phyloP scores from a whole-genome alignment of 108 stramenopile genomes.

The Fistulifera pelliculosa region DNA sequence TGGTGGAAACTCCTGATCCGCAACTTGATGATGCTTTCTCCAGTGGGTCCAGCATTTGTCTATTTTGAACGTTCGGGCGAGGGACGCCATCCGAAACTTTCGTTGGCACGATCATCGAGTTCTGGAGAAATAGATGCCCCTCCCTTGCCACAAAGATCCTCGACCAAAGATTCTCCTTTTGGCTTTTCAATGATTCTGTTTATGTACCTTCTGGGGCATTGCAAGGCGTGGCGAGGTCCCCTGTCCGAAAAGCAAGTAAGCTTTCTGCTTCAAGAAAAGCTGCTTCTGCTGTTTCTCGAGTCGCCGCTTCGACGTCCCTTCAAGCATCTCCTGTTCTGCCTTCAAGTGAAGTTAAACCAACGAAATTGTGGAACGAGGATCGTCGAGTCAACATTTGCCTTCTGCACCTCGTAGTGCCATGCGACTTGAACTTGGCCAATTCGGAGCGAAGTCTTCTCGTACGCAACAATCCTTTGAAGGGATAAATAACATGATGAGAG shows the following conservation, averaged over 20 bases:
- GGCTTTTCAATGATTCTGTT: background rate
- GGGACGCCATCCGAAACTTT: background rate
- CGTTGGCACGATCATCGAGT: background rate
- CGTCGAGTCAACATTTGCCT: background rate
- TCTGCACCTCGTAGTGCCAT: background rate
- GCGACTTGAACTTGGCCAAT: no score
- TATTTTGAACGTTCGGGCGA: slow-evolving; percentile 1
- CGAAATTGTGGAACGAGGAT: background rate
- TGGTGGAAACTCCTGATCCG: background rate
- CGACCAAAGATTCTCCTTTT: background rate
- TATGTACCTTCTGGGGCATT: background rate
- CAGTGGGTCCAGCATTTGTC: background rate
- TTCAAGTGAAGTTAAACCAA: background rate
- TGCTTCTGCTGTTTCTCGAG: background rate
- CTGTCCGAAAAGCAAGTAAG: background rate
- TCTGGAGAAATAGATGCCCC: background rate
- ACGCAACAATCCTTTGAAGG: no score
- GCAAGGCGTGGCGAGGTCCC: background rate
- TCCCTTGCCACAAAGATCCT: background rate
- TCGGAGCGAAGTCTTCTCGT: no score
- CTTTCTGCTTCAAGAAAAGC: background rate
- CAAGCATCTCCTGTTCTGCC: slow-evolving; percentile 1
- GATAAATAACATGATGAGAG: no score
- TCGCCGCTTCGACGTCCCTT: background rate
- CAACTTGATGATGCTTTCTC: background rate